These are phyloP conservation scores for Jackrogersella minutella DNA, from an alignment of 495 filamentous ascomycete genomes.

Conservation along the genomic window DNA sequence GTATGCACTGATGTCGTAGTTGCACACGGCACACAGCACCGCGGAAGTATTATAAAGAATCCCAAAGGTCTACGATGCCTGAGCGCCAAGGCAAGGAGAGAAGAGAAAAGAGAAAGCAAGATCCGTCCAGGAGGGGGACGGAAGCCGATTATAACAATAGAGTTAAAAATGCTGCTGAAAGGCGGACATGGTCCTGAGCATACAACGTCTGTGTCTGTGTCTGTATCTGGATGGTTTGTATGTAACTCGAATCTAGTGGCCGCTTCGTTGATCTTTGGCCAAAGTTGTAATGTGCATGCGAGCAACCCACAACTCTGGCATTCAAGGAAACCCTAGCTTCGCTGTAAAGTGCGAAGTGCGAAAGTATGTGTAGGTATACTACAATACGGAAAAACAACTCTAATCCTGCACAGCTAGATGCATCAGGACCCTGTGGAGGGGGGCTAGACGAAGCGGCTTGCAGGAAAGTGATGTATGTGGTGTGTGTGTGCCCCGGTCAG, in stretches of 20 bases:
- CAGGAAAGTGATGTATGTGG: conserved; percentile 30
- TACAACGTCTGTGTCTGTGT: conserved; percentile 14
- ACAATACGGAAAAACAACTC: conserved; percentile 9
- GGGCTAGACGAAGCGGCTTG: conserved; percentile 34
- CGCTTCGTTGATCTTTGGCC: conserved; percentile 38
- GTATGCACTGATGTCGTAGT: conserved; percentile 35
- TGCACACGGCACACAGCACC: conserved; percentile 23
- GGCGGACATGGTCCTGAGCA: conserved; percentile 18
- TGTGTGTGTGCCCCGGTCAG: conserved; percentile 27
- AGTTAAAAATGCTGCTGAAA: conserved; percentile 12
- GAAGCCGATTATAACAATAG: conserved; percentile 34
- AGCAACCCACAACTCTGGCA: conserved; percentile 37
- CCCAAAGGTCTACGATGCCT: conserved; percentile 42
- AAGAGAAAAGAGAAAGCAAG: conserved; percentile 15
- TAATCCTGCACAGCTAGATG: conserved; percentile 32
- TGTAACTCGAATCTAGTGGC: conserved; percentile 29
- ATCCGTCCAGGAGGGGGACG: conserved; percentile 26
- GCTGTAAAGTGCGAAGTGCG: conserved; percentile 21
- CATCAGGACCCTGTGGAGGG: conserved; percentile 35
- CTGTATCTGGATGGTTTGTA: neutral
- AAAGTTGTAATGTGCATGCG: conserved; percentile 43
- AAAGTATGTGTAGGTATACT: conserved; percentile 23
- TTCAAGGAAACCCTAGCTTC: conserved; percentile 20
- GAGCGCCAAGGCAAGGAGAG: conserved; percentile 42
- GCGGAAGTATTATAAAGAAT: conserved; percentile 27